Evolutionary conservation across 768 basidiomycete species (phyloP), one percentile per base, ranked within the genome.

Genomic region (Pisolithus orientalis): DNA sequence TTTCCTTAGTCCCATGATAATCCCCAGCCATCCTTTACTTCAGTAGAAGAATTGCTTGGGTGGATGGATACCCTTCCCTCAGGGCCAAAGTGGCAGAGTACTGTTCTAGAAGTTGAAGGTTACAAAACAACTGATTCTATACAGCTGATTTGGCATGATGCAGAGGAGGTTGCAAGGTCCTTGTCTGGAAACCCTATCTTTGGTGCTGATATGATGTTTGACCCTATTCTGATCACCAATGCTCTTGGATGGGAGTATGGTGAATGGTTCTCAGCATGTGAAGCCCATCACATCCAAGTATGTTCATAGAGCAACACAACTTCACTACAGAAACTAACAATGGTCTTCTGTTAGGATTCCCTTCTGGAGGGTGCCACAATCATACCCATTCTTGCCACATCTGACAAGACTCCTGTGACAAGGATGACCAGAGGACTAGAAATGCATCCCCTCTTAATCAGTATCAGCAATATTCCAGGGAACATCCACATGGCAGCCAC

Each of bases 401-500:
- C 66, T 0, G 65, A 72, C 52, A 72, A 72, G 51, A 70, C 70
- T 11, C 60, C 60, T 38, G 61, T 72, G 11, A 64, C 68, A 0
- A 49, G 58, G 6, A 61, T 60, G 53, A 67, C 62, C 9, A 68
- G 69, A 13, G 38, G 6, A 13, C 38, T 37, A 59, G 63, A 39
- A 32, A n/a, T 44, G 7, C 14, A 39, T 14, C 5, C 5, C 38
- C 38, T 39, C 13, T 39, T 39, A 13, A 39, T 39, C 38, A 39
- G 38, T 17, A 39, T 39, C 38, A 14, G 38, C 38, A 39, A 39
- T 39, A 39, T 39, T 39, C 21, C 21, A 21, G 21, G 21, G 21
- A 21, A 21, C 21, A 21, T 21, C 21, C 21, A 21, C 21, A 21
- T 21, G 21, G 21, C 21, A 21, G 21, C 21, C 21, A 21, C 21